Base-by-base conservation (phyloP, 495 filamentous ascomycete genomes). In the Clavariopsis aquatica region DNA sequence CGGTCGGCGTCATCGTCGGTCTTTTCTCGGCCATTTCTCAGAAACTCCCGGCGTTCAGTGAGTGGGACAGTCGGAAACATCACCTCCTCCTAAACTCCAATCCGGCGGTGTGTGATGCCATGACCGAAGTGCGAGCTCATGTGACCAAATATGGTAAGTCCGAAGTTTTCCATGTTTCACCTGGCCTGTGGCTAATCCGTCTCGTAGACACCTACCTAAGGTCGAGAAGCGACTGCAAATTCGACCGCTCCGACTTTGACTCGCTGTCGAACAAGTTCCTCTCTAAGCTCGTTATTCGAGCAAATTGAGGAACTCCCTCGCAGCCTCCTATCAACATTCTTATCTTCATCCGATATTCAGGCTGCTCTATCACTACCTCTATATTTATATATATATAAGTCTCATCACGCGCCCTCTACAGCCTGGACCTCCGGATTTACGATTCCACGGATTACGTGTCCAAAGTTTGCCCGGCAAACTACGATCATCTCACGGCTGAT, bases 1-100 rank as follows among this genome's bases (percentile, higher is more conserved):
- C 92, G 1, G 92, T 96, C 53, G 92, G 92, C 65, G 92, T 96
- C 75, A 93, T 96, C 70, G 91, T 94, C 55, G 91, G 92, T 31
- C 83, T 96, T 31, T 96, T 96, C 87, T 88, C 92, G 66, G 92
- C 92, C 71, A 96, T 96, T 75, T 96, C 92, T 6, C 91, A 95
- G 77, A 95, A 96, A 78, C 81, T 96, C 49, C 92, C 92, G 7
- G 83, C 90, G 2, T 89, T 96, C 73, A 87, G 83, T 56, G 92
- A 96, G 68, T 96, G 92, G 92, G 92, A 96, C 68, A 91, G 90
- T 0, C 80, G 85, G 60, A 88, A 92, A 76, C 92, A 96, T 71
- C 90, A 93, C 58, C 87, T 93, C 58, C 73, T 93, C 53, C 82
- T 96, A 52, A 87, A 90, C 78, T 93, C 91, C 68, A 96, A 96